These are phyloP conservation scores for Skeletonema costatum DNA, from an alignment of 108 stramenopile species.

Conservation along the genomic window DNA sequence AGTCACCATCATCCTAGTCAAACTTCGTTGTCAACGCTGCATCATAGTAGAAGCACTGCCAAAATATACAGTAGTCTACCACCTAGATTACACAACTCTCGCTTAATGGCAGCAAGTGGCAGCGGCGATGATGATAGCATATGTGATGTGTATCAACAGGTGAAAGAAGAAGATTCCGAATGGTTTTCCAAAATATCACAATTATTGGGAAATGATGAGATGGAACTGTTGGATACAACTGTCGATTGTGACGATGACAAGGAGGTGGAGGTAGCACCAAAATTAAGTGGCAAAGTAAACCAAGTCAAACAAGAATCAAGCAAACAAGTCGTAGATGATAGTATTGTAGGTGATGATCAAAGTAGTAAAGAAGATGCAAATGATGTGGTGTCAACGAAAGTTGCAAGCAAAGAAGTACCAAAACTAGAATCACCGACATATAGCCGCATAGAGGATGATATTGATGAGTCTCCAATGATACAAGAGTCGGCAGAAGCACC, in stretches of 20 bases:
- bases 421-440: background rate
- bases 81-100: background rate
- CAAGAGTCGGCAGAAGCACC: background rate
- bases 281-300: background rate
- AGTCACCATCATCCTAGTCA: background rate
- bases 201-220: constrained; percentile 26
- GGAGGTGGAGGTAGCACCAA: background rate
- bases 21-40: background rate
- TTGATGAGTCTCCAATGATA: background rate
- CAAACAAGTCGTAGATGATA: background rate
- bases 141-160: constrained; percentile 40
- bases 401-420: background rate
- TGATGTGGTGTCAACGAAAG: background rate
- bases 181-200: constrained; percentile 43
- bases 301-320: background rate
- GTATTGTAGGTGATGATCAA: background rate
- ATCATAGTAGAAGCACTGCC: background rate
- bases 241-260: background rate
- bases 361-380: background rate
- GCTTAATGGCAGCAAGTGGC: background rate
- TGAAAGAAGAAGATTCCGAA: constrained; percentile 52
- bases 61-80: background rate
- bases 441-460: background rate
- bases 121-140: constrained; percentile 16
- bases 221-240: background rate